Conservation (phyloP, 202 grass and related monocot genomes). For the Digitaria exilis region DNA sequence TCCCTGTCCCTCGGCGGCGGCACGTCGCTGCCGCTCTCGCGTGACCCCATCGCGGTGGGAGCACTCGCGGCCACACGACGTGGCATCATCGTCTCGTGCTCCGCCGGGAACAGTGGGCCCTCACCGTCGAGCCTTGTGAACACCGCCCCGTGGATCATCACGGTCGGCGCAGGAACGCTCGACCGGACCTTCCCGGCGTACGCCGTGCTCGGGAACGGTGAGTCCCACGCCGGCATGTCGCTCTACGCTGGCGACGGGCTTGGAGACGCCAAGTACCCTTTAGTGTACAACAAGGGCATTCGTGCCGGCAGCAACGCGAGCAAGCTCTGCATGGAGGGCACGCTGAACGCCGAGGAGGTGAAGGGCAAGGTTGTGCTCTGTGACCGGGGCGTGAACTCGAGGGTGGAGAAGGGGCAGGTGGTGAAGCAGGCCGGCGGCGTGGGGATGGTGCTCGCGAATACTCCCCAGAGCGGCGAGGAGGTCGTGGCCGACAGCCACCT, state of each 20-base stretch:
- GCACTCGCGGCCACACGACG: conserved; percentile 61
- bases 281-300: conserved; percentile 71
- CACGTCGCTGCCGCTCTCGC: conserved; percentile 47
- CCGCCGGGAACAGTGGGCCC: conserved; percentile 85
- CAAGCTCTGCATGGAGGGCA: conserved; percentile 70
- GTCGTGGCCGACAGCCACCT: conserved; percentile 83
- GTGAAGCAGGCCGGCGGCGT: conserved; percentile 80
- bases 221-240: conserved; percentile 66
- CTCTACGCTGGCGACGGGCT: conserved; percentile 61
- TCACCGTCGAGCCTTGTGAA: conserved; percentile 59
- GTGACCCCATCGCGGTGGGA: conserved; percentile 74
- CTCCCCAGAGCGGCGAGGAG: conserved; percentile 63
- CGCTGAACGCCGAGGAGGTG: conserved; percentile 59
- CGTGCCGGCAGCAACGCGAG: conserved; percentile 67
- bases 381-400: conserved; percentile 69
- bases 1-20: conserved; percentile 80
- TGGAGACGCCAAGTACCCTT: conserved; percentile 29
- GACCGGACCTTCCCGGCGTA: conserved; percentile 77
- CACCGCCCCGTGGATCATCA: conserved; percentile 84
- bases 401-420: conserved; percentile 78
- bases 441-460: conserved; percentile 85
- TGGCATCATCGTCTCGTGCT: conserved; percentile 81
- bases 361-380: conserved; percentile 87
- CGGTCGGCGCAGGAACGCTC: conserved; percentile 77
- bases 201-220: conserved; percentile 54